Conservation (phyloP, 345 rosid species). For the Lumnitzera littorea region DNA sequence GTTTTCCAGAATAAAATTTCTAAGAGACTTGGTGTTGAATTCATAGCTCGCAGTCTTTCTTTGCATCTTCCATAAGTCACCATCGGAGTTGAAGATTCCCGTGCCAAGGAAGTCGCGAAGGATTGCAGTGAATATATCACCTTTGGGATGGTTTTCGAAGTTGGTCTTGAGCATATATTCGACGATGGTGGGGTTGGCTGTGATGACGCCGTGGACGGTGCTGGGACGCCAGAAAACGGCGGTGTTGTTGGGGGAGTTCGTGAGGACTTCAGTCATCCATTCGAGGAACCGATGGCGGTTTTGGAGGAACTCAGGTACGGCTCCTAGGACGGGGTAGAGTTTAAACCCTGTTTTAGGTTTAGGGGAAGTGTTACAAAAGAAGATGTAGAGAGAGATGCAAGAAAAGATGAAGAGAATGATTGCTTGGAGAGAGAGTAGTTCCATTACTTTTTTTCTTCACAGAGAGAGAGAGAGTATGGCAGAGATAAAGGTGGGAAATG, state of each 20-base stretch:
- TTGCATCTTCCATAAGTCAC: conserved; percentile 31
- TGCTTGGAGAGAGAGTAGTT: conserved; percentile 14
- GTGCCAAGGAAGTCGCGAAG: conserved; percentile 36
- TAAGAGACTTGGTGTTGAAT: conserved; percentile 33
- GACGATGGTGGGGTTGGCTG: conserved; percentile 28
- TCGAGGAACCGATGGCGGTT: conserved; percentile 38
- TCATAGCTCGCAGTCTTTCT: conserved; percentile 39
- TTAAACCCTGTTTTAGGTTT: conserved; percentile 17
- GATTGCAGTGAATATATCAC: conserved; percentile 10
- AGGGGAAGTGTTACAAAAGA: conserved; percentile 2
- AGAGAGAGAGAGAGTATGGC: neutral
- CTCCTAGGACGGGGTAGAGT: conserved; percentile 26
- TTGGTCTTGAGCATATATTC: conserved; percentile 35
- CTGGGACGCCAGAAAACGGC: conserved; percentile 22
- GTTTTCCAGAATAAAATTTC: conserved; percentile 24
- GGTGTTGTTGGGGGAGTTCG: conserved; percentile 18
- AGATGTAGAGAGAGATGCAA: conserved; percentile 11
- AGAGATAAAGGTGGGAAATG: neutral
- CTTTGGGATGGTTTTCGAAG: conserved; percentile 40
- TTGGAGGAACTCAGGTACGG: conserved; percentile 25
- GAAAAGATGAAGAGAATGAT: conserved; percentile 11
- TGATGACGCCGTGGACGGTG: conserved; percentile 20
- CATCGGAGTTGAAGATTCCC: conserved; percentile 44
- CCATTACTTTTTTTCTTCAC: conserved; percentile 12
- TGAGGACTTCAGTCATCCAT: conserved; percentile 28